Base-by-base conservation (phyloP, 2,329 filamentous ascomycete genomes). In the Clarireedia hainanense region DNA sequence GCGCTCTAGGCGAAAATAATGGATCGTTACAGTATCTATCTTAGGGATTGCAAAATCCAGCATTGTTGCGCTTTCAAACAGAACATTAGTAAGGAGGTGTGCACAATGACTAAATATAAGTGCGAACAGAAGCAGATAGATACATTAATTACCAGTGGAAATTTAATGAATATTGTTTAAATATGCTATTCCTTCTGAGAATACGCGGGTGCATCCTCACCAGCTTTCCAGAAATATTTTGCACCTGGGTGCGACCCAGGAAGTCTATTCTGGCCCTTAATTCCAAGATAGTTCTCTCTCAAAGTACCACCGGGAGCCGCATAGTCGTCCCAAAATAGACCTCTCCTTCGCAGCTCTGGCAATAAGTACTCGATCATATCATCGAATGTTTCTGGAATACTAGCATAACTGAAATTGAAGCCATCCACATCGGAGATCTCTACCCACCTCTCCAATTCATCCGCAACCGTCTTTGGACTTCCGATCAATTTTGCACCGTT, bases 291-390 rank as follows among this genome's bases (percentile, higher is more conserved):
- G 65, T 84, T 84, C 68, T 85, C 81, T 7, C 82, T 72, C 59
- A 83, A 81, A 0, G 80, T 84, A 0, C 80, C 81, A 1, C 76
- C 76, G 1, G 77, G 76, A 2, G 82, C 78, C 6, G 75, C 73
- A 62, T 77, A 78, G 45, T 76, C 73, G 17, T 76, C 69, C 62
- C 62, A 64, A 67, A 84, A 83, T 5, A 84, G 65, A 0, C 83
- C 82, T 23, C 85, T 73, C 10, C 71, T 72, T 27, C 75, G 76
- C 17, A 89, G 72, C 62, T 88, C 85, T 0, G 85, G 85, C 1
- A 88, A 66, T 6, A 88, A 69, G 1, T 85, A 72, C 26, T 88
- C 81, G 42, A 83, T 78, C 12, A 88, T 80, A 60, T 88, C 85
- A 57, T 83, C 79, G 70, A 88, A 88, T 0, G 82, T 83, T 56